These are phyloP conservation scores for Noccaea bulbosa DNA, from an alignment of 345 rosid species.

Conservation along the genomic window DNA sequence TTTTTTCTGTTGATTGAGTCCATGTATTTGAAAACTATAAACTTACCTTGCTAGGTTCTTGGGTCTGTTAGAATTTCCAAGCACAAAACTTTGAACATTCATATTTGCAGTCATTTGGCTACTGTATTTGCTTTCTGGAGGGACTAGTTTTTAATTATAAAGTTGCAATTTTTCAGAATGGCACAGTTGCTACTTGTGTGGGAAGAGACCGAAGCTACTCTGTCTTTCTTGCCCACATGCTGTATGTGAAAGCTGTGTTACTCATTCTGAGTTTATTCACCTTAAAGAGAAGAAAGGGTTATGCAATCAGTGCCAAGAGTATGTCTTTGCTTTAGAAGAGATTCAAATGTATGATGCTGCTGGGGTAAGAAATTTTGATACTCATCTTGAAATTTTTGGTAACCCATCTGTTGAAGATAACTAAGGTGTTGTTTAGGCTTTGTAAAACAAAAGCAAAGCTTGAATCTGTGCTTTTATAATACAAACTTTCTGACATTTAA, in stretches of 20 bases:
- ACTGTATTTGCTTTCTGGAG: constrained; percentile 3
- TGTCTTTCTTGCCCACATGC: constrained; percentile 39
- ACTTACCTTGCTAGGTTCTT: no score
- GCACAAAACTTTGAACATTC: no score
- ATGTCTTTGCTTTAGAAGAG: constrained; percentile 36
- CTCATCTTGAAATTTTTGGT: constrained; percentile 15
- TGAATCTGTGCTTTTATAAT: no score
- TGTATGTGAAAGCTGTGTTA: constrained; percentile 35
- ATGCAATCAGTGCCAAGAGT: constrained; percentile 37
- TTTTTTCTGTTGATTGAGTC: no score
- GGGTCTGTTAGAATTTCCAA: no score
- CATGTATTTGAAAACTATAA: no score
- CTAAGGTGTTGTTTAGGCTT: not conserved
- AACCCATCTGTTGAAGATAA: not conserved
- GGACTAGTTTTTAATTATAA: constrained; percentile 9
- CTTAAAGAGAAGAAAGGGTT: constrained; percentile 40
- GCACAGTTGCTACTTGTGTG: constrained; percentile 45
- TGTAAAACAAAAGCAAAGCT: no score
- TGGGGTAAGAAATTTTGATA: constrained; percentile 27
- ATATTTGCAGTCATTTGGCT: no score
- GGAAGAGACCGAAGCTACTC: constrained; percentile 29
- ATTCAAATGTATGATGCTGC: constrained; percentile 33
- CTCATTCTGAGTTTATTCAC: constrained; percentile 29
- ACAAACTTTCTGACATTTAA: not conserved
- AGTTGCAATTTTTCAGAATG: constrained; percentile 33